Percentiles rank a stretch among this genome's conserved stretches.
These are phyloP conservation scores for Begonia fuchsioides DNA, from an alignment of 306 rosid species.

Conservation along the genomic window DNA sequence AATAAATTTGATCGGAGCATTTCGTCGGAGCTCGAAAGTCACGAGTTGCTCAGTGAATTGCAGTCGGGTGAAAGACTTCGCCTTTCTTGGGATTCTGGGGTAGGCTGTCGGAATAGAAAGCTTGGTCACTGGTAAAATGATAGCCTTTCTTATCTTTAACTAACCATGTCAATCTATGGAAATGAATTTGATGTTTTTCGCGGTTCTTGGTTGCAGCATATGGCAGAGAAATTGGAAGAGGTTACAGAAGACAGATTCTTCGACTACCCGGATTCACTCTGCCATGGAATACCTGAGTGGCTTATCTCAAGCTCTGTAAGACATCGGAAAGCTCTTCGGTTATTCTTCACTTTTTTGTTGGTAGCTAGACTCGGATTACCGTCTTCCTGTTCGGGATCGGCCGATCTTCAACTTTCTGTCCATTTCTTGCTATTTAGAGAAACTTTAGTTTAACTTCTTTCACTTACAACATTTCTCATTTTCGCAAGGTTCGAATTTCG, in stretches of 20 bases:
- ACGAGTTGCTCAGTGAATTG: constrained; percentile 24
- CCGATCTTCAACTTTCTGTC: too few relatives aligned
- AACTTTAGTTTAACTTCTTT: neutral
- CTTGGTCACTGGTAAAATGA: constrained; percentile 45
- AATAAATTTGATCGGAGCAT: constrained; percentile 41
- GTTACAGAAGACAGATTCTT: constrained; percentile 16
- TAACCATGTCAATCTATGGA: too few relatives aligned
- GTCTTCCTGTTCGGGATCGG: too few relatives aligned
- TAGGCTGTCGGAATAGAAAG: constrained; percentile 42
- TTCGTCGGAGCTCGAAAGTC: constrained; percentile 29
- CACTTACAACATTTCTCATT: constrained; percentile 14
- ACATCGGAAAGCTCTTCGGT: constrained; percentile 6
- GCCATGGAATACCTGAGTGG: constrained; percentile 26
- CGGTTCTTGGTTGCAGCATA: constrained; percentile 33
- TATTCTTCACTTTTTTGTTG: constrained; percentile 9
- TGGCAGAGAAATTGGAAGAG: constrained; percentile 36
- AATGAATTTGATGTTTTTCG: neutral
- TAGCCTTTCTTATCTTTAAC: neutral
- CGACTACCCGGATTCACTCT: constrained; percentile 21
- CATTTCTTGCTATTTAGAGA: too few relatives aligned
- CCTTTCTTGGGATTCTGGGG: constrained; percentile 14
- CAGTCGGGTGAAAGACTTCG: constrained; percentile 29
- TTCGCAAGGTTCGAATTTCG: constrained; percentile 30
- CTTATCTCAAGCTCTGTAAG: constrained; percentile 35
- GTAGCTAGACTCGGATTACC: neutral